Percentiles rank a stretch among this genome's conserved stretches.
phyloP scores from a whole-genome alignment of 1,284 basidiomycete genomes.

The Austropuccinia psidii region DNA sequence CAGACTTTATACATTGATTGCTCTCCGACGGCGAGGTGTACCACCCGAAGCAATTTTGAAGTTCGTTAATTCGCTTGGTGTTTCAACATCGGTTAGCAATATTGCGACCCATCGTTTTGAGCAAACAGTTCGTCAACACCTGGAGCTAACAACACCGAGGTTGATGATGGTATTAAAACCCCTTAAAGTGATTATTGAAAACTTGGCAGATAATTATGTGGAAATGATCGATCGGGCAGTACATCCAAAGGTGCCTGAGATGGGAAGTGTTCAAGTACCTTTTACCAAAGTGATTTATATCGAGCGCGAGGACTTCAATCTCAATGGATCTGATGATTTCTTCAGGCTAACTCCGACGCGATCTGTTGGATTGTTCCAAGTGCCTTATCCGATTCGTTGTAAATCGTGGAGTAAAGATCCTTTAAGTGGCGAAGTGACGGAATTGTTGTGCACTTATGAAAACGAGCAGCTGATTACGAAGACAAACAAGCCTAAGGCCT shows the following conservation, averaged over 20 bases:
- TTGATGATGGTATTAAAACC: slow-evolving; percentile 88
- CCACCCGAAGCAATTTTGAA: slow-evolving; percentile 89
- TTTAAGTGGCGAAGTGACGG: slow-evolving; percentile 62
- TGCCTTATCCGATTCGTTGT: slow-evolving; percentile 90
- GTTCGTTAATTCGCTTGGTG: slow-evolving; percentile 86
- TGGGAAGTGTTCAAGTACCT: slow-evolving; percentile 73
- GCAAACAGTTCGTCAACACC: slow-evolving; percentile 74
- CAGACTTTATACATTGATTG: slow-evolving; percentile 93
- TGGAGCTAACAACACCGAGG: slow-evolving; percentile 80
- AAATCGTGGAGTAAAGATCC: slow-evolving; percentile 73
- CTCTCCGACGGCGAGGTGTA: slow-evolving; percentile 83
- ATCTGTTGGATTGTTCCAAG: slow-evolving; percentile 92
- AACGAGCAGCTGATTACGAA: slow-evolving; percentile 50
- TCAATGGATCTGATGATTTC: slow-evolving; percentile 80
- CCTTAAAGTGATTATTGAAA: slow-evolving; percentile 82
- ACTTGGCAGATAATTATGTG: slow-evolving; percentile 77
- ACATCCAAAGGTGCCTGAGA: slow-evolving; percentile 85
- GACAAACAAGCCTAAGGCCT: slow-evolving; percentile 79
- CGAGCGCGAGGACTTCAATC: slow-evolving; percentile 86
- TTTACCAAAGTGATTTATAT: slow-evolving; percentile 89
- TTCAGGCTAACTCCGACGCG: slow-evolving; percentile 96
- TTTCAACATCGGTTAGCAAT: slow-evolving; percentile 75
- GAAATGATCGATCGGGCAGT: slow-evolving; percentile 80
- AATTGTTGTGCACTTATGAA: slow-evolving; percentile 73
- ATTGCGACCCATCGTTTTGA: slow-evolving; percentile 87